Evolutionary conservation across 139 green algal genomes (phyloP), one percentile per base, ranked within the genome.

Genomic region (Micractinium sp.): DNA sequence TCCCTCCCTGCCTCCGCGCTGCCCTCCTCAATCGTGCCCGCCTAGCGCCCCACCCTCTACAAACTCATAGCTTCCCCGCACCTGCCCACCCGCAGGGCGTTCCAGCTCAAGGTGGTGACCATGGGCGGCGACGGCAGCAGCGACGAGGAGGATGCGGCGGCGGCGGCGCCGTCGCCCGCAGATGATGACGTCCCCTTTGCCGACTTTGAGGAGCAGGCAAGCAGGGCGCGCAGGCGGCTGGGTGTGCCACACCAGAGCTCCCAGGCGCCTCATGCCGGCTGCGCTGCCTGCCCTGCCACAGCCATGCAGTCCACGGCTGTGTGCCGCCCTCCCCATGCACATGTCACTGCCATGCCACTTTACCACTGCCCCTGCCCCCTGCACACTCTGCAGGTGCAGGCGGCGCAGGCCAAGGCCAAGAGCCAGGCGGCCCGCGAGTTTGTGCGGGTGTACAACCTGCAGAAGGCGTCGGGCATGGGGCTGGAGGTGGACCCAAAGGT

Each of bases 401-500:
- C 87, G 27, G 90, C 87, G n/a, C 81, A 88, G 67, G 79, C 80
- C 9, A 19, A 61, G 60, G 87, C 82, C 56, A 92, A 91, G 71
- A 77, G 41, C 38, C 35, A 85, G 81, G 80, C 75, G 19, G 90
- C 90, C 9, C 56, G 56, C 53, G 90, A 89, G 53, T 92, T 92
- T 91, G 71, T 87, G 67, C 56, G 87, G 22, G 82, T 87, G 53
- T 84, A 91, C 36, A 90, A 92, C 89, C 71, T 91, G 86, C 81
- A 91, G 67, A 75, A 31, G 56, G 73, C 87, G 9, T 81, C 63
- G 41, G 90, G 90, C 16, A 41, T 90, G 61, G 90, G 90, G 22
- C 56, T 92, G 87, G 74, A 66, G 18, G 78, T 92, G 35, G 90
- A 92, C 86, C 87, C 90, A 29, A 82, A 87, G 47, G 47, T 90